phyloP scores from a whole-genome alignment of 2,329 filamentous ascomycete species.

The Fusarium sp. region DNA sequence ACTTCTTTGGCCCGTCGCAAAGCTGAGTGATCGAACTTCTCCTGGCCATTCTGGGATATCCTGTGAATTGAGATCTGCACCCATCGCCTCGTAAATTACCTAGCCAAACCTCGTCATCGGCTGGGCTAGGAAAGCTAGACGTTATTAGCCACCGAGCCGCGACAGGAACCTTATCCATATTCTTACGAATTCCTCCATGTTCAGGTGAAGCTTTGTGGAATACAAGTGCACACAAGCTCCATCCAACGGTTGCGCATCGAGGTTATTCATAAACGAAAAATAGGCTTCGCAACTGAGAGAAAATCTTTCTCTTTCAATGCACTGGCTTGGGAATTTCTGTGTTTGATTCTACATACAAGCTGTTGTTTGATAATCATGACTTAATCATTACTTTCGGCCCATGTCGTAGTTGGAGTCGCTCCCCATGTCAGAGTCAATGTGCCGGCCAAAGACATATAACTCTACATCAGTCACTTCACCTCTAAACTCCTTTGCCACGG shows the following conservation, averaged over 20 bases:
- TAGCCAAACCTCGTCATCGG: not conserved
- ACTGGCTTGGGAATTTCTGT: too few relatives aligned
- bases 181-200: not conserved
- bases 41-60: not conserved
- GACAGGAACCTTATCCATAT: not conserved
- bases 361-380: not conserved
- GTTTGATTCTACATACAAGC: too few relatives aligned
- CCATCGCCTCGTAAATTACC: not conserved
- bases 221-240: not conserved
- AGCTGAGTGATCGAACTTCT: not conserved
- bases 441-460: conserved; percentile 34
- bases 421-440: conserved; percentile 19
- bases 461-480: conserved; percentile 40
- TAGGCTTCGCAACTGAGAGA: not conserved
- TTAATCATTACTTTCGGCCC: conserved; percentile 17
- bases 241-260: not conserved
- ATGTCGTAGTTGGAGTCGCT: conserved; percentile 24
- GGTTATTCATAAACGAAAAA: not conserved
- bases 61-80: not conserved
- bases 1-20: not conserved
- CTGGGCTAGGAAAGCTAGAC: not conserved
- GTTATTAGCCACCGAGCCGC: not conserved
- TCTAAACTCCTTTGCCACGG: conserved; percentile 36
- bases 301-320: not conserved
- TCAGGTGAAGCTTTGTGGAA: not conserved